Evolutionary conservation across 2,329 filamentous ascomycete genomes (phyloP).

Genomic region (Arthrobotrys sphaeroides): DNA sequence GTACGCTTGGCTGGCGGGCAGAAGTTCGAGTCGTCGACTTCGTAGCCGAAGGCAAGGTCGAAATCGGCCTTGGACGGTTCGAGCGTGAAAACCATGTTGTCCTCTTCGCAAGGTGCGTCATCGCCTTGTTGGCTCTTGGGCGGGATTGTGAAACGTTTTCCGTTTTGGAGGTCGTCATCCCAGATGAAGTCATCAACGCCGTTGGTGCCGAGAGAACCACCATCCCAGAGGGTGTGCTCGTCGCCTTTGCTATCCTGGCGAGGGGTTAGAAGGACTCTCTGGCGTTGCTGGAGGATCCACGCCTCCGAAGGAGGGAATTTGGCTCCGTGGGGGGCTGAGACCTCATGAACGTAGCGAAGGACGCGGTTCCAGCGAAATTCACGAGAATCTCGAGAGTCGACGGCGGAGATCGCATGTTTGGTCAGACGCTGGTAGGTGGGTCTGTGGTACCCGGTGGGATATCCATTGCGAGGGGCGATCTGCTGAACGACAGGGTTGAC

Average conservation of each 20-base stretch:
- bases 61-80: conserved; percentile 37
- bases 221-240: conserved; percentile 56
- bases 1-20: conserved; percentile 49
- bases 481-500: conserved; percentile 57
- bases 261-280: conserved; percentile 32
- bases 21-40: conserved; percentile 48
- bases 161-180: conserved; percentile 56
- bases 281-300: conserved; percentile 48
- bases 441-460: conserved; percentile 38
- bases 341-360: conserved; percentile 56
- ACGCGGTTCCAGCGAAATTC: conserved; percentile 58
- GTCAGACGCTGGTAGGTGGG: conserved; percentile 55
- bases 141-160: conserved; percentile 53
- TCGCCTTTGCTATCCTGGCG: conserved; percentile 30
- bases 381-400: conserved; percentile 57
- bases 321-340: conserved; percentile 42
- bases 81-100: conserved; percentile 38
- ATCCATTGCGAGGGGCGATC: conserved; percentile 51
- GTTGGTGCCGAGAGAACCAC: conserved; percentile 58
- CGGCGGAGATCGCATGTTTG: conserved; percentile 55
- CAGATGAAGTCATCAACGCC: conserved; percentile 59
- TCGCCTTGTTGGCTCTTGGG: conserved; percentile 49
- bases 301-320: conserved; percentile 42
- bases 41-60: conserved; percentile 49
- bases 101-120: conserved; percentile 34